Base-by-base conservation (phyloP, 2,329 filamentous ascomycete species). In the Furcasterigmium furcatum region DNA sequence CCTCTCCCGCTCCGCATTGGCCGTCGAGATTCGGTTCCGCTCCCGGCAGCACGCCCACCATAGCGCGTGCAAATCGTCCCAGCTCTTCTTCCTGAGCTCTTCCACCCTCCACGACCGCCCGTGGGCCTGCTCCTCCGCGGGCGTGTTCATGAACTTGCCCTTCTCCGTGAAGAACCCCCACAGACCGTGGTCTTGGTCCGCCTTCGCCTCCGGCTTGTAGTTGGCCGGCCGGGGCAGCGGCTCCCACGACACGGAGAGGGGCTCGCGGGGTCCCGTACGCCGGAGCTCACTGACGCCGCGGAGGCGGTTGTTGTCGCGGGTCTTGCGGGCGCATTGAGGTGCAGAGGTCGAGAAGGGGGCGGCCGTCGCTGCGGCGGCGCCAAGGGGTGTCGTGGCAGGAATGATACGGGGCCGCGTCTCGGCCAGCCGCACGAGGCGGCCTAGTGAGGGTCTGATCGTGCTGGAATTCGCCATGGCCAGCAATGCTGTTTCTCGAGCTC, bases 11-110 rank as follows among this genome's bases (percentile, higher is more conserved):
- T 95, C 90, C 46, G 76, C 66, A 44, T 76, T 75, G 55, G 86
- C 84, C 24, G 95, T 97, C n/a, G 82, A 77, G 56, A 97, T 81
- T 55, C 88, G 81, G 69, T 99, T 99, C 58, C 88, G 77, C 72
- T 99, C 94, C 71, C 88, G 91, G 49, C 87, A 79, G 64, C 94
- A 97, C 45, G 91, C 80, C 90, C 91, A 99, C 91, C 92, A 99
- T 60, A 99, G 76, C 50, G 77, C 74, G 67, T 97, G 91, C 57
- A 99, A 71, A 65, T 97, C 91, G 50, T 96, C 89, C 88, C 91
- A 99, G 52, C 86, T 90, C 71, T 96, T 96, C 52, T 80, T 76
- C 52, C 91, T 80, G 59, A 99, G 74, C 72, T 99, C 94, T 68
- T 89, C 81, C 8, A 88, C 83, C 10, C 79, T 83, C 94, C 94